These are phyloP conservation scores for Achlya hypogyna DNA, from an alignment of 352 stramenopile species.

Conservation along the genomic window DNA sequence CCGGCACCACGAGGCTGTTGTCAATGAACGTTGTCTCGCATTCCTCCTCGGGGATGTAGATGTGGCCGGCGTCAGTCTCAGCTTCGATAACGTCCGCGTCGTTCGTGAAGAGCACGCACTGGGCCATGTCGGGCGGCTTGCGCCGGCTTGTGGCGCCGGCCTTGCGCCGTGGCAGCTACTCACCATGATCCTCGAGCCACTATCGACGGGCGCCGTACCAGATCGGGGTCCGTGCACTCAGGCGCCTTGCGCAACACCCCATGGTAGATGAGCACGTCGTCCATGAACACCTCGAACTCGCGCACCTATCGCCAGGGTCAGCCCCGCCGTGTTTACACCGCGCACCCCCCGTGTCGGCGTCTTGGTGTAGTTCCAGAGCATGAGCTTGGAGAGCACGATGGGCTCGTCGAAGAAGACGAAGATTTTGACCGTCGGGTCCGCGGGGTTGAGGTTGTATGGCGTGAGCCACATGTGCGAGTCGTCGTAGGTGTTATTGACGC, in stretches of 20 bases:
- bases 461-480: constrained; percentile 61
- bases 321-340: constrained; percentile 25
- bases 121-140: constrained; percentile 48
- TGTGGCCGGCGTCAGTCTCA: constrained; percentile 29
- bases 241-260: constrained; percentile 31
- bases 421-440: constrained; percentile 38
- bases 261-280: constrained; percentile 9
- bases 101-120: constrained; percentile 70
- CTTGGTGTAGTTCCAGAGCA: constrained; percentile 87
- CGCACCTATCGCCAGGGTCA: constrained; percentile 1
- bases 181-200: constrained; percentile 21
- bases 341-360: constrained; percentile 72
- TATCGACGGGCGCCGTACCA: constrained; percentile 14
- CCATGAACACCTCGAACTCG: neutral
- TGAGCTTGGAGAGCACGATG: constrained; percentile 70
- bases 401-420: constrained; percentile 64
- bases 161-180: constrained; percentile 35
- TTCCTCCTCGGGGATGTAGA: constrained; percentile 54
- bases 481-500: constrained; percentile 60
- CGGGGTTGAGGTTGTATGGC: constrained; percentile 14
- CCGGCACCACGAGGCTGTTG: constrained; percentile 57
- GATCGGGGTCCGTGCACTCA: constrained; percentile 23
- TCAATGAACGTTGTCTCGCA: constrained; percentile 65
- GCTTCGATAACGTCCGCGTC: constrained; percentile 43
- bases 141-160: constrained; percentile 34